These are phyloP conservation scores for Dendrobium chrysotoxum DNA, from an alignment of 106 monocot genomes.

Conservation along the genomic window DNA sequence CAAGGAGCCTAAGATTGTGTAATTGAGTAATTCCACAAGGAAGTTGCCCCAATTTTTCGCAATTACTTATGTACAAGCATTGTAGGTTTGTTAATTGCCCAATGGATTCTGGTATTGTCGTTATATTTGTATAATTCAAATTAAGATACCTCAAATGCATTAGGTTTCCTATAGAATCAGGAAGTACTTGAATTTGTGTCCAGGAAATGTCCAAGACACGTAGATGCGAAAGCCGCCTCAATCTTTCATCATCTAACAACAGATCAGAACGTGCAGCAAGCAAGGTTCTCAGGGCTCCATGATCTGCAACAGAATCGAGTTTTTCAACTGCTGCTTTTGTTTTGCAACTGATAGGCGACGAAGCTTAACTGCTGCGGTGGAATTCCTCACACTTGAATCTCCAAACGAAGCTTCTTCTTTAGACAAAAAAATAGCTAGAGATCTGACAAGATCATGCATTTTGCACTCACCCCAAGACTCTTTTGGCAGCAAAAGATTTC, in stretches of 20 bases:
- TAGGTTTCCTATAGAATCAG: conserved; percentile 22
- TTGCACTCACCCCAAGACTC: background rate
- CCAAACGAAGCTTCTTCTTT: too few relatives aligned
- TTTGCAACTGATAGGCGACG: too few relatives aligned
- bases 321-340: too few relatives aligned
- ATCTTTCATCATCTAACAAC: too few relatives aligned
- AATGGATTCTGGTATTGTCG: conserved; percentile 23
- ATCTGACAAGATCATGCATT: background rate
- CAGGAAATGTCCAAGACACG: conserved; percentile 19
- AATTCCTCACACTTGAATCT: too few relatives aligned
- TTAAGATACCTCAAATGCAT: conserved; percentile 25
- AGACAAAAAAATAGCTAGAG: too few relatives aligned
- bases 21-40: conserved; percentile 11
- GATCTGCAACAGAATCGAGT: too few relatives aligned
- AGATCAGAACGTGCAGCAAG: too few relatives aligned
- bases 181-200: conserved; percentile 6
- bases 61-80: background rate
- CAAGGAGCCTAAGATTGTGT: conserved; percentile 17
- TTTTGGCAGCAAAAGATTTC: background rate
- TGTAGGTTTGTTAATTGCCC: too few relatives aligned
- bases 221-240: background rate
- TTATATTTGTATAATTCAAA: background rate
- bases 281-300: too few relatives aligned
- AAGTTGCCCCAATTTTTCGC: conserved; percentile 7
- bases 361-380: too few relatives aligned